Evolutionary conservation across 2,329 filamentous ascomycete species (phyloP), one percentile per base, ranked within the genome.

Genomic region (Tolypocladium ophioglossoides): DNA sequence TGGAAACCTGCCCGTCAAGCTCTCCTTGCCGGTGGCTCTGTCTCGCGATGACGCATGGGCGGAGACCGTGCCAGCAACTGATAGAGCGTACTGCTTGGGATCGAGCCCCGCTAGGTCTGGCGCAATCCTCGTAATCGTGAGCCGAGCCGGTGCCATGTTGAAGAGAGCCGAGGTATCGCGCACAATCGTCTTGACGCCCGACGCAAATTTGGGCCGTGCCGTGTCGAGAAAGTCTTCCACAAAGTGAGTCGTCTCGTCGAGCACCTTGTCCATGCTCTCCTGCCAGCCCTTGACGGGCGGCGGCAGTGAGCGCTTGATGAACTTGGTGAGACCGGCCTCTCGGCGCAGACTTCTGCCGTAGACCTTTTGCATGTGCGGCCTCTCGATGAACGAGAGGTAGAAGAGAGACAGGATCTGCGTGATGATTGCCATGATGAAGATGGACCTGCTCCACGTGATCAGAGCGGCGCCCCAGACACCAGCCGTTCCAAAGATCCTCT

Each of bases 291-390:
- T 85, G 41, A 99, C 81, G 2, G 90, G 88, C 2, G 85, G 83
- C 3, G 94, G 94, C 27, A 99, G 75, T 12, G 91, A 90, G 58
- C 87, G 84, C 69, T 90, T 89, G 67, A 99, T 80, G 64, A 89
- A 96, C 72, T 91, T 95, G 56, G 91, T 92, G 40, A 99, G 78
- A 51, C 94, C 94, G 12, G 94, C 94, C 68, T 96, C 90, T 59
- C 86, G 77, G 56, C 94, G 86, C 48, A 99, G 76, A 62, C 84
- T 86, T 62, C 85, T 79, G 44, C 94, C 92, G 65, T 99, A 99
- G 20, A 97, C 81, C 77, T 96, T 97, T 69, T 96, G 89, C 91
- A 99, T 97, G 69, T 99, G 94, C 16, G 92, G 94, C 56, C 91
- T 86, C 72, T 99, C 94, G 11, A 99, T 88, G 60, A 92, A 88